Conservation (phyloP, 495 filamentous ascomycete species). For the Xeromyces bisporus region DNA sequence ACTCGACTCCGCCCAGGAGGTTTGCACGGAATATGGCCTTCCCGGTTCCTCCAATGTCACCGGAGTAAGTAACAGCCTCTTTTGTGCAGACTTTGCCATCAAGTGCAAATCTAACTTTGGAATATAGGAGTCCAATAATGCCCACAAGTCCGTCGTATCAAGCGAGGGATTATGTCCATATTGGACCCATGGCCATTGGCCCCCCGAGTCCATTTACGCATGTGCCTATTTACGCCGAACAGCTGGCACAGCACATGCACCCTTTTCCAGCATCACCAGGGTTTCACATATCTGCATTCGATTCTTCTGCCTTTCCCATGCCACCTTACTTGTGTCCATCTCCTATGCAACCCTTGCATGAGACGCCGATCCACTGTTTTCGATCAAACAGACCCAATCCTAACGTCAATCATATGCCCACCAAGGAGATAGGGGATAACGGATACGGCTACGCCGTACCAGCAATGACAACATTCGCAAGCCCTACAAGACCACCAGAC, state of each 20-base stretch:
- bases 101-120: constrained; percentile 1
- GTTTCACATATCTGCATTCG: constrained; percentile 15
- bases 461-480: constrained; percentile 10
- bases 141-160: constrained; percentile 12
- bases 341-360: constrained; percentile 9
- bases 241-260: constrained; percentile 10
- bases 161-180: constrained; percentile 16
- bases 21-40: constrained; percentile 14
- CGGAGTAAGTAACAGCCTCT: constrained; percentile 16
- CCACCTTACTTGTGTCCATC: constrained; percentile 20
- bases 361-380: not conserved
- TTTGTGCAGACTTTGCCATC: too few relatives aligned
- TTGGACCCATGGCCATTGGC: constrained; percentile 10
- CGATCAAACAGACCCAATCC: not conserved
- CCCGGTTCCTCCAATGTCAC: constrained; percentile 22
- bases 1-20: constrained; percentile 18
- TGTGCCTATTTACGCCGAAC: constrained; percentile 19
- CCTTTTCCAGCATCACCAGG: constrained; percentile 17
- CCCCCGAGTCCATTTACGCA: constrained; percentile 8
- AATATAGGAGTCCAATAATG: constrained; percentile 14
- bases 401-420: constrained; percentile 2
- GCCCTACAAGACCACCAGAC: too few relatives aligned
- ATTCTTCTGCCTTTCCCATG: constrained; percentile 16
- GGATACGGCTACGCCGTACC: constrained; percentile 2
- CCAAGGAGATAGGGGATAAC: constrained; percentile 4